phyloP scores from a whole-genome alignment of 208 protist species.

The Leishmania tarentolae region DNA sequence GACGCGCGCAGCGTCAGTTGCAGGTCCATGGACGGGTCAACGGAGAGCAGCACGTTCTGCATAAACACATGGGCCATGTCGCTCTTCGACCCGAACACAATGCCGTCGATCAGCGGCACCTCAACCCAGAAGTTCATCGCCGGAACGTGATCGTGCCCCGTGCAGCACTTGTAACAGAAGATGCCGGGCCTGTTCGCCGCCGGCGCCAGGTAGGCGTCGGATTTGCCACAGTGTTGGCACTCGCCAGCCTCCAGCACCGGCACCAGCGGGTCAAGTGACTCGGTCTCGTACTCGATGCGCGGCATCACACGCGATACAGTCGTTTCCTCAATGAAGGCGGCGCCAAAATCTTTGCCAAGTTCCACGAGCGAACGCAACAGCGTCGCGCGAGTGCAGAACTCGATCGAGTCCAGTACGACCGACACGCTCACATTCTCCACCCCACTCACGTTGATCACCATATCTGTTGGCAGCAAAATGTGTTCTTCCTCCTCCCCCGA shows the following conservation, averaged over 20 bases:
- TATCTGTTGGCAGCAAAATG: conserved; percentile 62
- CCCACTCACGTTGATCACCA: conserved; percentile 58
- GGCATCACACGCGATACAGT: conserved; percentile 48
- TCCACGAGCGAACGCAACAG: conserved; percentile 73
- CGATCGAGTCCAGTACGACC: conserved; percentile 49
- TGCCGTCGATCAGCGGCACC: conserved; percentile 62
- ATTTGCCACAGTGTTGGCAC: conserved; percentile 61
- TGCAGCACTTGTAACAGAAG: conserved; percentile 85
- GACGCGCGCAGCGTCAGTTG: conserved; percentile 46
- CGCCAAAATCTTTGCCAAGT: conserved; percentile 67
- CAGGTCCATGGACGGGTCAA: conserved; percentile 60
- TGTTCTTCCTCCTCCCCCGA: conserved; percentile 68
- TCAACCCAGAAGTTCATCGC: conserved; percentile 66
- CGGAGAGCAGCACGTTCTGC: conserved; percentile 39
- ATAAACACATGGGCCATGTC: conserved; percentile 62
- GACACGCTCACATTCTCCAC: conserved; percentile 64
- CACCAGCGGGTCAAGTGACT: conserved; percentile 44
- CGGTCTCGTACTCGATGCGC: conserved; percentile 61
- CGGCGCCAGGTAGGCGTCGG: conserved; percentile 41
- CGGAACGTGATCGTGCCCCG: conserved; percentile 56
- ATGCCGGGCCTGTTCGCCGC: conserved; percentile 36
- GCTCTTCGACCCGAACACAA: conserved; percentile 57
- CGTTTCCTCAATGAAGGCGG: conserved; percentile 59
- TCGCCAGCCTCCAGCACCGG: conserved; percentile 44
- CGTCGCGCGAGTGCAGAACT: conserved; percentile 61